Conservation (phyloP, 106 monocot genomes). For the Cymbidium sinense region DNA sequence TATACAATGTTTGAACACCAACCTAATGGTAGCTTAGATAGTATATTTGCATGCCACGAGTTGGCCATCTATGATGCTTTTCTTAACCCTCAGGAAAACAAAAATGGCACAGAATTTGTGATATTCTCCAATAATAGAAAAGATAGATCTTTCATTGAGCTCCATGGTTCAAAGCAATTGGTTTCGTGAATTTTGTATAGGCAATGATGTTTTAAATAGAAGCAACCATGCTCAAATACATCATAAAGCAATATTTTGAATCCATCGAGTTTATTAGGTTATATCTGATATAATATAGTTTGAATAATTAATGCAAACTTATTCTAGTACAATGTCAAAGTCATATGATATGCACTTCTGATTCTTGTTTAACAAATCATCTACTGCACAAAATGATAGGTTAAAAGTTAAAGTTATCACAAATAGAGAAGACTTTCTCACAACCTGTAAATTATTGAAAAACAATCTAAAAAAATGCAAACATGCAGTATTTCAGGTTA, state of each 20-base stretch:
- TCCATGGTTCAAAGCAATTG: background rate
- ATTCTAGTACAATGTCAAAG: background rate
- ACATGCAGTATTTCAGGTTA: background rate
- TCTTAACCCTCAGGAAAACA: background rate
- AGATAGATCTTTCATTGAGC: background rate
- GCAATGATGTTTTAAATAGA: background rate
- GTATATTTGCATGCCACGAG: too few relatives aligned
- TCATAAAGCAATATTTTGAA: background rate
- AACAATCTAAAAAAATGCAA: background rate
- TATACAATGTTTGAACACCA: too few relatives aligned
- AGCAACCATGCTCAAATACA: background rate
- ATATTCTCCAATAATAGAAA: background rate
- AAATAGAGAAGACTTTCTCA: background rate
- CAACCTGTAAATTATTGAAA: background rate
- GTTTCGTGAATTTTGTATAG: background rate
- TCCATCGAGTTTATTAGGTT: too few relatives aligned
- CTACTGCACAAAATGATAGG: constrained; percentile 1
- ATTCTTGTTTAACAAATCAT: background rate
- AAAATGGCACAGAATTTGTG: background rate
- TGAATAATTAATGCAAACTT: background rate
- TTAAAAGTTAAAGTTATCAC: background rate
- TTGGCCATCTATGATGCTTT: too few relatives aligned
- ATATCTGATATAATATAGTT: background rate
- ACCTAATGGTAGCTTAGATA: too few relatives aligned
- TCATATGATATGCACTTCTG: background rate